Evolutionary conservation across 257 asterid genomes (phyloP).

Genomic region (Cordia subcordata): DNA sequence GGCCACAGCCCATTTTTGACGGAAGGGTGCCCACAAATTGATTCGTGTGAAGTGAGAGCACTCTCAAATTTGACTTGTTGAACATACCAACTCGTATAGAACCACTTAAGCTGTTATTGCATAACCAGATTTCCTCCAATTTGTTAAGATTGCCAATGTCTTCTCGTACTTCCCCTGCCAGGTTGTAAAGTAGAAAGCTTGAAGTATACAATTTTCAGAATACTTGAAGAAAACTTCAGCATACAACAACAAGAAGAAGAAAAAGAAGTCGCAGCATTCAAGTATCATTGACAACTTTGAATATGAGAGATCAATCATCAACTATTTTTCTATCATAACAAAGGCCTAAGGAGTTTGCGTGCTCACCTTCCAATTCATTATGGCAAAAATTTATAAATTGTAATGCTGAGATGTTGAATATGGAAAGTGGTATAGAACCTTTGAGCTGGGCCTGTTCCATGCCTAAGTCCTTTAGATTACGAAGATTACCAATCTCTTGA

Average conservation of each 20-base stretch:
- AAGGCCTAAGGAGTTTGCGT: too few relatives aligned
- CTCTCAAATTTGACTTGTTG: background rate
- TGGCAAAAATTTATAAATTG: too few relatives aligned
- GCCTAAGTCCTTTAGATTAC: background rate
- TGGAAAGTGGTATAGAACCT: slow-evolving; percentile 21
- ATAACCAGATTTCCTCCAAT: background rate
- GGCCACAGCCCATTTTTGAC: background rate
- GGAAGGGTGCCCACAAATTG: slow-evolving; percentile 11
- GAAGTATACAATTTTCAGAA: too few relatives aligned
- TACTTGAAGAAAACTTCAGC: too few relatives aligned
- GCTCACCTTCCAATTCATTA: background rate
- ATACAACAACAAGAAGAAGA: background rate
- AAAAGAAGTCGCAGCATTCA: too few relatives aligned
- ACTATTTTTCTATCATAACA: too few relatives aligned
- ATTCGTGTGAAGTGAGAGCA: background rate
- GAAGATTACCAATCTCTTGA: slow-evolving; percentile 20
- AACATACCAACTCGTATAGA: slow-evolving; percentile 5
- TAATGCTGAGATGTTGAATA: slow-evolving; percentile 32
- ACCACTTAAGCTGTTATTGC: background rate
- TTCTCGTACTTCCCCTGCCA: slow-evolving; percentile 12
- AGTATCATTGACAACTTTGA: too few relatives aligned
- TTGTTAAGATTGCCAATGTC: slow-evolving; percentile 10
- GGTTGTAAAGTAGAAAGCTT: too few relatives aligned
- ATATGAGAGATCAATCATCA: too few relatives aligned
- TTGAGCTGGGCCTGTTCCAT: background rate